Base-by-base conservation (phyloP, 2,329 filamentous ascomycete species). In the Calycina herbarum region DNA sequence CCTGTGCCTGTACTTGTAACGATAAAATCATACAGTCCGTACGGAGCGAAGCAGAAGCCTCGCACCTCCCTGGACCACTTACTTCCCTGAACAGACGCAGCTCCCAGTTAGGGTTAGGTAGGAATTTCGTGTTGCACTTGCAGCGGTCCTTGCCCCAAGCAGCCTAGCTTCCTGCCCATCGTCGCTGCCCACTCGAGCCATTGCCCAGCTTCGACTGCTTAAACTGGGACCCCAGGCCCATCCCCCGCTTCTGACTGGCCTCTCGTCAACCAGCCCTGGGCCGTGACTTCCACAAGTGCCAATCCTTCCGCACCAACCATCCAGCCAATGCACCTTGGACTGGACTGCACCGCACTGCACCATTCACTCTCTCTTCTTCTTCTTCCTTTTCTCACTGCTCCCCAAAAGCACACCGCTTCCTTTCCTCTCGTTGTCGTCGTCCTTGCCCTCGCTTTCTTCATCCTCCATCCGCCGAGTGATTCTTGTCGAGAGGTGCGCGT, bases 321-420 rank as follows among this genome's bases (percentile, higher is more conserved):
- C 54, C 60, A 63, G 57, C 63, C 65, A 62, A 64, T 61, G 65
- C 63, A 57, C 51, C 64, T 20, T 20, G 20, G 20, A 20, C 20
- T 20, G 20, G 20, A 57, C 63, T 61, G 56, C 61, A 65, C 57
- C 64, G 31, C 51, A 63, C 56, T 48, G 33, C 35, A 48, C 40
- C 24, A 45, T 48, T 38, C 63, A 27, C 51, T 48, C 51, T 58
- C 59, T 61, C 58, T 42, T 15, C 20, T 27, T 61, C 63, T 61
- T 57, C 66, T 57, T 62, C 60, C 8, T 13, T 15, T 10, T 11
- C 45, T 8, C n/a, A 13, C 8, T 15, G 13, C 20, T 11, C 20
- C 64, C 33, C 63, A 58, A 63, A 38, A 62, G 65, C 69, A 67
- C 70, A 69, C 70, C 69, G 65, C 68, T 66, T 65, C 64, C 68